A percentile compares a stretch with the other conserved stretches of the same genome.
Conservation (phyloP, 768 basidiomycete species). For the Podaxis sp. region DNA sequence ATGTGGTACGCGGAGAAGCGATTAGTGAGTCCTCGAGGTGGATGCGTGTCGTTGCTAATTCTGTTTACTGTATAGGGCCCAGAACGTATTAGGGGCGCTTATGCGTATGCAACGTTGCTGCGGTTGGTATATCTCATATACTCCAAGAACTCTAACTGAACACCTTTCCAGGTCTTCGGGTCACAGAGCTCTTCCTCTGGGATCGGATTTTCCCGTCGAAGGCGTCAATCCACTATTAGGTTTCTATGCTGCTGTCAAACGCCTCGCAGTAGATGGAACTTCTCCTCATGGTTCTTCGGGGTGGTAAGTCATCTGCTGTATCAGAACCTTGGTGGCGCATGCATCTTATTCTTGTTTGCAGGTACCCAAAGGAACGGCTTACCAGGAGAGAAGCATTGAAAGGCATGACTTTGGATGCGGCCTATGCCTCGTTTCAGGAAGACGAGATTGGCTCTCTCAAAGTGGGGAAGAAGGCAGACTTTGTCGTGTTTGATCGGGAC, state of each 20-base stretch:
- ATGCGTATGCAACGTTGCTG: constrained; percentile 83
- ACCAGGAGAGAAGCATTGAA: constrained; percentile 81
- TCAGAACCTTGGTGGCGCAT: neutral
- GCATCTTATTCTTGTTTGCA: constrained; percentile 26
- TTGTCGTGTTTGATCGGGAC: constrained; percentile 78
- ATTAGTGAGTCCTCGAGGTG: constrained; percentile 43
- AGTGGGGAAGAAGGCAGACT: constrained; percentile 84
- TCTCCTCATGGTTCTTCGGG: constrained; percentile 84
- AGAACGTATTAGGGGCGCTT: constrained; percentile 82
- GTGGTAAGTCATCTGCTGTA: constrained; percentile 54
- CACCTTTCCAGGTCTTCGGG: constrained; percentile 30
- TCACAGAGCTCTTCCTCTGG: constrained; percentile 55
- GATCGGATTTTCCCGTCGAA: constrained; percentile 95
- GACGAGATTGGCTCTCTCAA: constrained; percentile 67
- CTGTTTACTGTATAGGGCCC: constrained; percentile 55
- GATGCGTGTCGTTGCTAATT: neutral
- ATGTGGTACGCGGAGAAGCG: constrained; percentile 91
- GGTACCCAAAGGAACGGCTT: constrained; percentile 76
- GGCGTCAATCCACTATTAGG: constrained; percentile 85
- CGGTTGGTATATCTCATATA: constrained; percentile 39
- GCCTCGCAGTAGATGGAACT: constrained; percentile 63
- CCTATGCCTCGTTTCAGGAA: constrained; percentile 85
- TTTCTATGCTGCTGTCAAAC: constrained; percentile 86
- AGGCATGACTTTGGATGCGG: constrained; percentile 89
- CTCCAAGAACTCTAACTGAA: constrained; percentile 38